Percentiles rank a stretch among this genome's conserved stretches.
phyloP scores from a whole-genome alignment of 1,284 basidiomycete species.

The Ustilago lituana region DNA sequence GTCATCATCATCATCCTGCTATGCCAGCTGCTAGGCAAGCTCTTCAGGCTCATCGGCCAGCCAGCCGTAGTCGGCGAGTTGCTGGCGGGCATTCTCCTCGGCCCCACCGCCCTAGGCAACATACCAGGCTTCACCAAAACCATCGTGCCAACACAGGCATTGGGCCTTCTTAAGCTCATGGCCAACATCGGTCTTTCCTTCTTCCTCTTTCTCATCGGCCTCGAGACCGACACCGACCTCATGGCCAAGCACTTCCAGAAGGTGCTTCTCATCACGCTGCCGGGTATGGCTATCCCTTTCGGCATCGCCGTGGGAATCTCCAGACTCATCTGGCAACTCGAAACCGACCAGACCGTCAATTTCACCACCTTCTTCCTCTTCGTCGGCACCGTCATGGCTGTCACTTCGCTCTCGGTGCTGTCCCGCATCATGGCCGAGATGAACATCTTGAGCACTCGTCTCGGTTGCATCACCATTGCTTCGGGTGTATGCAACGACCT shows the following conservation, averaged over 20 bases:
- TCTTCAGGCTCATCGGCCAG: conserved; percentile 45
- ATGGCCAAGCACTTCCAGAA: conserved; percentile 54
- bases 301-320: conserved; percentile 54
- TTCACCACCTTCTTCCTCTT: conserved; percentile 60
- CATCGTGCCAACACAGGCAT: conserved; percentile 36
- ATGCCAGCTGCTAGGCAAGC: conserved; percentile 42
- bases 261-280: conserved; percentile 50
- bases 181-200: conserved; percentile 45
- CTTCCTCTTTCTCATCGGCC: conserved; percentile 56
- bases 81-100: conserved; percentile 49
- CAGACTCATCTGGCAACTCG: conserved; percentile 42
- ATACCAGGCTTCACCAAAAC: conserved; percentile 50
- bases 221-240: conserved; percentile 57
- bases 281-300: conserved; percentile 57
- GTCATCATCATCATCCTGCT: conserved; percentile 51
- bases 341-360: conserved; percentile 43
- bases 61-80: conserved; percentile 53
- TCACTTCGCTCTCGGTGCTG: conserved; percentile 50
- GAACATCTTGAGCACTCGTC: conserved; percentile 48
- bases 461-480: conserved; percentile 53
- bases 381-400: conserved; percentile 58
- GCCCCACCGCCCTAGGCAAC: conserved; percentile 50
- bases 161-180: conserved; percentile 47
- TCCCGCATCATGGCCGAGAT: conserved; percentile 55
- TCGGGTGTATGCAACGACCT: conserved; percentile 53